phyloP scores from a whole-genome alignment of 768 basidiomycete genomes.

The Trametes meyenii region DNA sequence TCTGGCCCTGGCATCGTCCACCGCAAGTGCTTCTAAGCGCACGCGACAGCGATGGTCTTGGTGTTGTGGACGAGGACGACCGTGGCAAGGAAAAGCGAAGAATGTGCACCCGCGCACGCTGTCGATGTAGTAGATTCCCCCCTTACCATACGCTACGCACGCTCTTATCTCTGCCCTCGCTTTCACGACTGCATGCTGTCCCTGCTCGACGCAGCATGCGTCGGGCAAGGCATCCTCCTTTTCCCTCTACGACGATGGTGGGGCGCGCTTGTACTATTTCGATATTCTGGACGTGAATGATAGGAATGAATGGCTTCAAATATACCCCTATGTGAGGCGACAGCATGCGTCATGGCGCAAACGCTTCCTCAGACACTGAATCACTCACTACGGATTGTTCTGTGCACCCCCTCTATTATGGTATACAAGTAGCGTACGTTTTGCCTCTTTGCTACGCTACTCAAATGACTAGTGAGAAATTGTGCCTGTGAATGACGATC shows the following conservation, averaged over 20 bases:
- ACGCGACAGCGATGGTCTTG: not conserved
- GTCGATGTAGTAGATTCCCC: constrained; percentile 33
- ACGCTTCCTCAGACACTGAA: not conserved
- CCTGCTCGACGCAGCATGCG: constrained; percentile 36
- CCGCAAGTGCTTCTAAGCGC: constrained; percentile 44
- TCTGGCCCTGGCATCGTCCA: constrained; percentile 56
- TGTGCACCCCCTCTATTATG: constrained; percentile 14
- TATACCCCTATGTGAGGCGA: not conserved
- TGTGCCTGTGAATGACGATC: not conserved
- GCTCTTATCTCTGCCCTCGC: constrained; percentile 19
- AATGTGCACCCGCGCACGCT: constrained; percentile 18
- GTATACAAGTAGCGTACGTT: constrained; percentile 22
- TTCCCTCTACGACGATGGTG: constrained; percentile 19
- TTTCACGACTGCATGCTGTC: constrained; percentile 31
- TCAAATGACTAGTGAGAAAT: not conserved
- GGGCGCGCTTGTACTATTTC: constrained; percentile 23
- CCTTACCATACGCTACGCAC: constrained; percentile 33
- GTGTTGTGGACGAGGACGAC: constrained; percentile 5
- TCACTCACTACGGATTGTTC: not conserved
- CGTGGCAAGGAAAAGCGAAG: constrained; percentile 29
- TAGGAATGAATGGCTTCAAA: constrained; percentile 70
- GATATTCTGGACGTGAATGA: constrained; percentile 48
- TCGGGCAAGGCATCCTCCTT: not conserved
- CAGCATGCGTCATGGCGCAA: not conserved
- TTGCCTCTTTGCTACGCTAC: not conserved